phyloP scores from a whole-genome alignment of 148 eudicot genomes.

The Cornus kousa region DNA sequence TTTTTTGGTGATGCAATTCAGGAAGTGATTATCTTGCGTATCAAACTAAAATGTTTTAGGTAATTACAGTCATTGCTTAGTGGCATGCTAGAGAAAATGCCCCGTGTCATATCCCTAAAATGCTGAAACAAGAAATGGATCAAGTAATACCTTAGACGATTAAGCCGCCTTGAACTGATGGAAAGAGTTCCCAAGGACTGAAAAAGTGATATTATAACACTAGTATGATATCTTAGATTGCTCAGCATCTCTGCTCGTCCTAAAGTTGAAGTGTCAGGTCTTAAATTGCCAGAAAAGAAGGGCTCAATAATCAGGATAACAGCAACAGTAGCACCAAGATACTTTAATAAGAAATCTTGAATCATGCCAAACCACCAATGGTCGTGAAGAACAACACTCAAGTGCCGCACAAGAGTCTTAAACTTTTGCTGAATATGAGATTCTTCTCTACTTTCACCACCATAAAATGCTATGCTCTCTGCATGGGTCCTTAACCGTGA shows the following conservation, averaged over 20 bases:
- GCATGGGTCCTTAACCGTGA: slow-evolving; percentile 93
- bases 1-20: background rate
- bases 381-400: slow-evolving; percentile 83
- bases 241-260: slow-evolving; percentile 99
- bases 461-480: slow-evolving; percentile 94
- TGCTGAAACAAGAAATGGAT: slow-evolving; percentile 11
- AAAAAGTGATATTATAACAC: slow-evolving; percentile 90
- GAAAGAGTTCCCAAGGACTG: slow-evolving; percentile 93
- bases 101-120: background rate
- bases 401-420: slow-evolving; percentile 69
- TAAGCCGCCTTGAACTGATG: slow-evolving; percentile 90
- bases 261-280: slow-evolving; percentile 90
- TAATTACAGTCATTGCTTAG: background rate
- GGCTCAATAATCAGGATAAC: slow-evolving; percentile 96
- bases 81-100: background rate
- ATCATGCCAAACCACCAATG: slow-evolving; percentile 99
- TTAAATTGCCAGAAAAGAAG: slow-evolving; percentile 85
- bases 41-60: background rate
- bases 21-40: background rate
- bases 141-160: slow-evolving; percentile 76
- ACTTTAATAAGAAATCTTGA: slow-evolving; percentile 91
- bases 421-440: slow-evolving; percentile 88
- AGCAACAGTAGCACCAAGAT: slow-evolving; percentile 98
- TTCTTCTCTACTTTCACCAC: slow-evolving; percentile 92
- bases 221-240: slow-evolving; percentile 96